Conservation (phyloP, 257 asterid genomes). For the Solanum arcanum region DNA sequence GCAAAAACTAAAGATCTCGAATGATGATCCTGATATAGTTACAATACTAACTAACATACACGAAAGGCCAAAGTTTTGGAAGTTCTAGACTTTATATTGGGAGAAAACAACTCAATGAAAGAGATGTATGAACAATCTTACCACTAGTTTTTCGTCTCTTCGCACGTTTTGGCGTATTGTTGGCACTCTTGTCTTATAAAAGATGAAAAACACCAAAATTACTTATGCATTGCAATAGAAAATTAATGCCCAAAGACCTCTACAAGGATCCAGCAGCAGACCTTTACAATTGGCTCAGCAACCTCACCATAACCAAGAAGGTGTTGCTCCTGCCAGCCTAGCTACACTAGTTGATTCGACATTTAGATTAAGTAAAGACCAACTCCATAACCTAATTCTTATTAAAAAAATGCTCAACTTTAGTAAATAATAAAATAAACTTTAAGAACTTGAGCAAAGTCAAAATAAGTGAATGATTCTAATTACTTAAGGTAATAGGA, state of each 20-base stretch:
- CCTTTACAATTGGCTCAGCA: constrained; percentile 47
- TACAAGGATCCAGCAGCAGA: background rate
- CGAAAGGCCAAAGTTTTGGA: background rate
- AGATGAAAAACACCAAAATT: background rate
- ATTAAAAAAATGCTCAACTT: background rate
- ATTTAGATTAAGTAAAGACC: background rate
- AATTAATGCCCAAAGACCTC: background rate
- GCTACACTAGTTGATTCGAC: background rate
- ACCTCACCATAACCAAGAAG: constrained; percentile 42
- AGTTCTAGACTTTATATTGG: background rate
- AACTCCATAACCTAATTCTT: background rate
- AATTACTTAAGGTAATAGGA: too few relatives aligned
- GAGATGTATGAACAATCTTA: constrained; percentile 14
- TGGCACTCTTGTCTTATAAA: constrained; percentile 48
- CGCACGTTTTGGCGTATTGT: constrained; percentile 54
- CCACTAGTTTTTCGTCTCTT: constrained; percentile 64
- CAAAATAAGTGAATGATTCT: too few relatives aligned
- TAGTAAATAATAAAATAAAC: too few relatives aligned
- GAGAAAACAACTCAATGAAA: background rate
- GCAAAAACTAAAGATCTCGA: background rate
- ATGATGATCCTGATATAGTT: background rate
- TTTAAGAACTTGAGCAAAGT: too few relatives aligned
- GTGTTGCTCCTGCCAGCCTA: constrained; percentile 81
- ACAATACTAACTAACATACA: background rate
- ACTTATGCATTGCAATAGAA: background rate